Conservation (phyloP, 2,329 filamentous ascomycete species). For the Aspergillus sp. region DNA sequence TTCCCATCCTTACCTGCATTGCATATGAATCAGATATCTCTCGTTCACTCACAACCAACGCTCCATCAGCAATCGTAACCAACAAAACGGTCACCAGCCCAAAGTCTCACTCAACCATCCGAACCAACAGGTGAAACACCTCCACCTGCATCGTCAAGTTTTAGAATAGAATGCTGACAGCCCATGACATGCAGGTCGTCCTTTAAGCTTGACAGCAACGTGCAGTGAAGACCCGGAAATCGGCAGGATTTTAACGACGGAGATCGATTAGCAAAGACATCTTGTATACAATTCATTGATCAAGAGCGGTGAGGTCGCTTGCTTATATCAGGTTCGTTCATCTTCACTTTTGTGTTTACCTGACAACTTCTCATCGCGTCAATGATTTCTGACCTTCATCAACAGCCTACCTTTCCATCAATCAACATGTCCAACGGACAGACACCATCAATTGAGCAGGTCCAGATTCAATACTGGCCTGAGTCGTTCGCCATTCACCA, state of each 20-base stretch:
- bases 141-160: slow-evolving; percentile 8
- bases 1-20: too few species aligned
- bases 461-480: neutral
- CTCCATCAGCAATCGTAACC: neutral
- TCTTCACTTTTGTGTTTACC: too few species aligned
- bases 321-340: too few species aligned
- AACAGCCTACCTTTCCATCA: neutral
- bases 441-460: neutral
- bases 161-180: slow-evolving; percentile 7
- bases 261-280: too few species aligned
- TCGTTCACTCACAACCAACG: too few species aligned
- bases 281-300: too few species aligned
- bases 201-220: slow-evolving; percentile 11
- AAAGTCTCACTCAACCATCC: slow-evolving; percentile 2
- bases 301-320: too few species aligned
- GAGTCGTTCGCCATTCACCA: neutral
- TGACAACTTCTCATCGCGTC: neutral
- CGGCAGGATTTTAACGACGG: too few species aligned
- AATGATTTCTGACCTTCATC: too few species aligned
- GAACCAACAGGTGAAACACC: slow-evolving; percentile 14
- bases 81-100: neutral
- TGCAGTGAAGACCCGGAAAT: slow-evolving; percentile 4
- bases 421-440: slow-evolving; percentile 12
- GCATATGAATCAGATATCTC: too few species aligned
- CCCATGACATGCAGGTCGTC: slow-evolving; percentile 21